phyloP scores from a whole-genome alignment of 352 stramenopile genomes.

The Globisporangium sylvaticum region DNA sequence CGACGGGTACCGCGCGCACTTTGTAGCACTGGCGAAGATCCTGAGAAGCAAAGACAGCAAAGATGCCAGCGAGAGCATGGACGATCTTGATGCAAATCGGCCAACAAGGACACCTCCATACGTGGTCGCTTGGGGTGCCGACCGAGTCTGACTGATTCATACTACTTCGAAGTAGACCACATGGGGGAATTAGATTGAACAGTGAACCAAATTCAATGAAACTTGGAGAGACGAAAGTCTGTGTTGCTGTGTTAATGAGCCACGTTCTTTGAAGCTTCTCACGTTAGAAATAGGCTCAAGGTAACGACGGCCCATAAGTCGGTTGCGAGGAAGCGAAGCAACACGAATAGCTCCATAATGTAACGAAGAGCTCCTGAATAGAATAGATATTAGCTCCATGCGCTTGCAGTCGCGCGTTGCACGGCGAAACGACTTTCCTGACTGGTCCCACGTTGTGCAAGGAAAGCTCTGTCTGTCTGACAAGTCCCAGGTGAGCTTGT shows the following conservation, averaged over 20 bases:
- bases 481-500: neutral
- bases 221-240: too few relatives aligned
- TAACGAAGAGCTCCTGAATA: neutral
- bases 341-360: neutral
- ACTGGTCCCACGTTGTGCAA: neutral
- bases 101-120: neutral
- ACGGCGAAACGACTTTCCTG: neutral
- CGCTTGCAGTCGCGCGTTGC: neutral
- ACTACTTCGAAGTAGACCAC: too few relatives aligned
- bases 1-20: slow-evolving; percentile 5
- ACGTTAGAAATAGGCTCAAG: neutral
- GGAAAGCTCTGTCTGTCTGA: neutral
- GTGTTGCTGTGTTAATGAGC: neutral
- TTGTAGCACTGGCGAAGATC: neutral
- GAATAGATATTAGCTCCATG: too few relatives aligned
- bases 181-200: too few relatives aligned
- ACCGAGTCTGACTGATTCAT: neutral
- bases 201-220: neutral
- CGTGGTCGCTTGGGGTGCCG: neutral
- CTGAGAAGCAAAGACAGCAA: neutral
- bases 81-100: neutral
- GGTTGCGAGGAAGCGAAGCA: neutral
- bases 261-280: neutral
- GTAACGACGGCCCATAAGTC: neutral
- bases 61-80: neutral